phyloP scores from a whole-genome alignment of 164 flowering plant species.

The Aristolochia contorta region DNA sequence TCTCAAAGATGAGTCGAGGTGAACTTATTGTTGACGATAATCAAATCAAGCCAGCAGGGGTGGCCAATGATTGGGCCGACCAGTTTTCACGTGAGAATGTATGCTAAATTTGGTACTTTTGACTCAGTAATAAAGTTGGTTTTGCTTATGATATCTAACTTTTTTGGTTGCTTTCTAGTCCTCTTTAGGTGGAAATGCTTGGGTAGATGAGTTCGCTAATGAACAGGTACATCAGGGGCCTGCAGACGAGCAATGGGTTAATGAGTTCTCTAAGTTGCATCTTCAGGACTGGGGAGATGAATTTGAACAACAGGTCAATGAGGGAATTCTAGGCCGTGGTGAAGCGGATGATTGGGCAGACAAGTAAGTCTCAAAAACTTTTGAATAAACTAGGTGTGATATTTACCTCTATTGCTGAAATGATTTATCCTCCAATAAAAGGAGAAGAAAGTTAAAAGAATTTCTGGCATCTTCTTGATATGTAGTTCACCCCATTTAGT shows the following conservation, averaged over 20 bases:
- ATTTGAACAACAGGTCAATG: conserved; percentile 58
- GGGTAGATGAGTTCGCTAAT: conserved; percentile 64
- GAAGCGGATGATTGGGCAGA: conserved; percentile 72
- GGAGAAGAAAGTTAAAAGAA: too few relatives aligned
- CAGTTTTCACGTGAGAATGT: conserved; percentile 53
- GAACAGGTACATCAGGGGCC: conserved; percentile 34
- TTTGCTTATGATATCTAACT: background rate
- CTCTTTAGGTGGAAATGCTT: conserved; percentile 48
- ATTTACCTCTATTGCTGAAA: too few relatives aligned
- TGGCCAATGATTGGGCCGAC: conserved; percentile 72
- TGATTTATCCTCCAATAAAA: too few relatives aligned
- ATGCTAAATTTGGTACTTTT: conserved; percentile 14
- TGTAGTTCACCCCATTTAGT: background rate
- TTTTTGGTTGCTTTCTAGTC: conserved; percentile 1
- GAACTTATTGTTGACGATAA: conserved; percentile 90
- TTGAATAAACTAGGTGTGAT: too few relatives aligned
- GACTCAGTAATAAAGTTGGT: background rate
- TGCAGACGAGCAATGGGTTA: conserved; percentile 70
- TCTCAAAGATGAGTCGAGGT: conserved; percentile 98
- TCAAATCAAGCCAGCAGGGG: conserved; percentile 57
- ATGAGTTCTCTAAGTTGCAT: conserved; percentile 84
- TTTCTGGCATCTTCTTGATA: too few relatives aligned
- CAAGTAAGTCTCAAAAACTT: background rate
- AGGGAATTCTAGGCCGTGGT: conserved; percentile 42
- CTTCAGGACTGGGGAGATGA: conserved; percentile 87